Base-by-base conservation (phyloP, 2,329 filamentous ascomycete species). In the Penicillium hordei region DNA sequence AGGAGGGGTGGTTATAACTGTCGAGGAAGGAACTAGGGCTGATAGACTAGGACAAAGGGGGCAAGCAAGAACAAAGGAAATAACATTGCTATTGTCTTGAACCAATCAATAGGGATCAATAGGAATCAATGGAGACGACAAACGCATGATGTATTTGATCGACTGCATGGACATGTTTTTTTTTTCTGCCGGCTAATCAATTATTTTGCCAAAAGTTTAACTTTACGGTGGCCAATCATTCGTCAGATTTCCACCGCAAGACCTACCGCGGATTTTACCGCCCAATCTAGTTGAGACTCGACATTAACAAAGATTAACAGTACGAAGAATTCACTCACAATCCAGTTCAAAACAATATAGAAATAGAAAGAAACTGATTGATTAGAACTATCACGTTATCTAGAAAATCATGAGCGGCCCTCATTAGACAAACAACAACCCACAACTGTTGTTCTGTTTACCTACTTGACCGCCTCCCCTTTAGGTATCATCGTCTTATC, bases 401-500 rank as follows among this genome's bases (percentile, higher is more conserved):
- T 4, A 7, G 1, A 8, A 25, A 34, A 6, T 5, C 3, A 4
- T 23, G 1, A 34, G 23, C 1, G 0, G 1, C 4, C 5, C 13
- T 48, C 8, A 2, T 34, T 48, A 48, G 29, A 34, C 19, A 23
- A 10, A 17, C 3, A 34, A 48, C 8, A 23, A 48, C 19, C 2
- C 9, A 1, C 5, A 34, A 34, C 5, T 23, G 3, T 46, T 2
- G 9, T 36, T 48, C 5, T 34, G 19, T 23, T n/a, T 3, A 34
- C 31, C 15, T n/a, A 12, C 6, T n/a, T 55, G 29, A 55, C 52
- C 45, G 52, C 52, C 52, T 55, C 8, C 38, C 9, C 10, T 44
- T 33, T 43, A 13, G 2, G 5, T 10, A 8, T 10, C 4, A 9
- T 6, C 15, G 8, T 19, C 29, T 29, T 12, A 52, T 52, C 49